A percentile compares a stretch with the other conserved stretches of the same genome.
These are phyloP conservation scores for Colletotrichum sp. DNA, from an alignment of 2,329 filamentous ascomycete species.

Conservation along the genomic window DNA sequence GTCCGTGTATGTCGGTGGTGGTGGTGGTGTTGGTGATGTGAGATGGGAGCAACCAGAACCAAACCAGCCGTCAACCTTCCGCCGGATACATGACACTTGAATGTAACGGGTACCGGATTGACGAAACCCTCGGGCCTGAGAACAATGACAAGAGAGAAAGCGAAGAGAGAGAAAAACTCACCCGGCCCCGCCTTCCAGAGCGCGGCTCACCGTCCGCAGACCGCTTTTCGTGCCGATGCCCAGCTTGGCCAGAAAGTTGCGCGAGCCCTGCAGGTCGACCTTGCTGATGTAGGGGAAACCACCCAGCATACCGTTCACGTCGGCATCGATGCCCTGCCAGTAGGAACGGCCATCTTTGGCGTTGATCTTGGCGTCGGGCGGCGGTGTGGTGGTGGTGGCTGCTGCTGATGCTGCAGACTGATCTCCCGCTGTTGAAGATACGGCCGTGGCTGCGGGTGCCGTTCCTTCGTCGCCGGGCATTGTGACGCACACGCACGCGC, in stretches of 20 bases:
- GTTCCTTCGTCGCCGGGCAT: neutral
- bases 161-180: conserved; percentile 25
- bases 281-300: conserved; percentile 69
- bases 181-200: conserved; percentile 46
- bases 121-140: neutral
- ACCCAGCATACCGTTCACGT: conserved; percentile 78
- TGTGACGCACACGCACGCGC: neutral
- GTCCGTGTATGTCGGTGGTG: neutral
- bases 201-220: conserved; percentile 30
- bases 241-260: conserved; percentile 73
- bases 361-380: conserved; percentile 39
- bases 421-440: neutral
- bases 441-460: neutral
- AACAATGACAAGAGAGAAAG: neutral
- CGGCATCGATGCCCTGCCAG: conserved; percentile 51
- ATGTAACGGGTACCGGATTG: conserved; percentile 1
- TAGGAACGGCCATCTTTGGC: conserved; percentile 45
- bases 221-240: conserved; percentile 45
- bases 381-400: conserved; percentile 2
- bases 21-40: neutral
- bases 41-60: neutral
- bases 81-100: neutral
- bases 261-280: conserved; percentile 72
- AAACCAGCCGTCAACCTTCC: neutral
- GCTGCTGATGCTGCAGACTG: neutral